Evolutionary conservation across 257 asterid genomes (phyloP).

Genomic region (Solanum habrochaites): DNA sequence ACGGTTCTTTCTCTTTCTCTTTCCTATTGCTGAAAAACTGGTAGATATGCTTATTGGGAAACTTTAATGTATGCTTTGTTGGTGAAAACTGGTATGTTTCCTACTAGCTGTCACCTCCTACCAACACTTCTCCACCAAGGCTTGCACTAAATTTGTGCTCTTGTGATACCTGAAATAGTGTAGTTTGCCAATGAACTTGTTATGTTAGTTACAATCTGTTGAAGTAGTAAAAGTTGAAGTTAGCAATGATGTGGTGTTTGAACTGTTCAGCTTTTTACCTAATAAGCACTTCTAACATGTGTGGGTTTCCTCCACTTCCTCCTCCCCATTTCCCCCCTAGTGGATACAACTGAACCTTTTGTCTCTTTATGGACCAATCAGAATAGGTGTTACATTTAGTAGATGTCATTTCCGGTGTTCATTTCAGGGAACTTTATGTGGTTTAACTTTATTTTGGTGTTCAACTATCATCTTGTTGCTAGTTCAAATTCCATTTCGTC

Average conservation of each 20-base stretch:
- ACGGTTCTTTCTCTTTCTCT: constrained; percentile 53
- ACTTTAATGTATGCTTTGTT: too few relatives aligned
- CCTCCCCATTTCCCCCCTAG: neutral
- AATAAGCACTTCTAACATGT: neutral
- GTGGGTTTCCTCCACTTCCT: neutral
- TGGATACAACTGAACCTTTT: neutral
- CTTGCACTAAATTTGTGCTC: too few relatives aligned
- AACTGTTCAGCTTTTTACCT: neutral
- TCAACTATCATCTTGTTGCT: neutral
- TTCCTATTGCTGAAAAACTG: constrained; percentile 24
- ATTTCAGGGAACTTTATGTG: neutral
- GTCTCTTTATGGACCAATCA: neutral
- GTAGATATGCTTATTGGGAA: too few relatives aligned
- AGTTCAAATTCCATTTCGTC: neutral
- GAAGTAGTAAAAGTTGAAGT: neutral
- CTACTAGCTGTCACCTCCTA: too few relatives aligned
- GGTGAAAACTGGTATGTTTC: too few relatives aligned
- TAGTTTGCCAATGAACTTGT: neutral
- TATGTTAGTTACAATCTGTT: neutral
- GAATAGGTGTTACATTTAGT: neutral
- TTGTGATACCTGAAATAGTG: neutral
- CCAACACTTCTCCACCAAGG: too few relatives aligned
- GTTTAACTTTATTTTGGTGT: neutral
- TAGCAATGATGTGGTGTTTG: neutral
- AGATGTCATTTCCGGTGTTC: neutral